Conservation (phyloP, 345 rosid genomes). For the Eucalyptus tenuipes region DNA sequence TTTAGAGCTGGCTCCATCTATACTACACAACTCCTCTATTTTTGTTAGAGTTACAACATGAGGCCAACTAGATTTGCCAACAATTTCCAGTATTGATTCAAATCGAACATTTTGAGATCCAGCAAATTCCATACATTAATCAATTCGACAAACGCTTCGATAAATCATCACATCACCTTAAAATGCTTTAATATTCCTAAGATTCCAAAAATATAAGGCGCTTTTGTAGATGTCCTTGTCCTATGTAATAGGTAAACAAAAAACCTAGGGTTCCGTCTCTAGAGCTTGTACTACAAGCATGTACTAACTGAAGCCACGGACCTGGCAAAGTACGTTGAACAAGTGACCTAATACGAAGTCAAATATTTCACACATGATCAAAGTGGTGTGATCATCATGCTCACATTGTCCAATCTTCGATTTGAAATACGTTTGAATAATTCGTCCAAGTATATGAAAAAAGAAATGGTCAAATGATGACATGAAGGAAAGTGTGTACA, state of each 20-base stretch:
- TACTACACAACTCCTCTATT: not conserved
- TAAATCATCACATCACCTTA: not conserved
- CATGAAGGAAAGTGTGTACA: not conserved
- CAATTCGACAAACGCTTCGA: not conserved
- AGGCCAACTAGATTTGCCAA: not conserved
- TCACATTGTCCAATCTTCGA: not conserved
- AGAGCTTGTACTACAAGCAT: not conserved
- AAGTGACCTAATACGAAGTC: not conserved
- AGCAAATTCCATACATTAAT: not conserved
- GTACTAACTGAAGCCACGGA: not conserved
- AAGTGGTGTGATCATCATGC: not conserved
- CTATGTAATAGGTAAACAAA: not conserved
- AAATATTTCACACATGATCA: not conserved
- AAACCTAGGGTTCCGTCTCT: not conserved
- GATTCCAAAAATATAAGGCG: not conserved
- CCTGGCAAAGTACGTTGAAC: not conserved
- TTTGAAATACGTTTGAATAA: not conserved
- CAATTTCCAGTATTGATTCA: too few species aligned
- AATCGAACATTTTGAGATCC: not conserved
- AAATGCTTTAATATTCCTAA: not conserved
- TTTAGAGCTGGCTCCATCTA: not conserved
- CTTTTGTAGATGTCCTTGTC: not conserved
- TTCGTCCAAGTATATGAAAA: not conserved
- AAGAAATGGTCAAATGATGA: not conserved
- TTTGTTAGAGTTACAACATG: not conserved